Evolutionary conservation across 1,284 basidiomycete genomes (phyloP).

Genomic region (Leccinum fallax): DNA sequence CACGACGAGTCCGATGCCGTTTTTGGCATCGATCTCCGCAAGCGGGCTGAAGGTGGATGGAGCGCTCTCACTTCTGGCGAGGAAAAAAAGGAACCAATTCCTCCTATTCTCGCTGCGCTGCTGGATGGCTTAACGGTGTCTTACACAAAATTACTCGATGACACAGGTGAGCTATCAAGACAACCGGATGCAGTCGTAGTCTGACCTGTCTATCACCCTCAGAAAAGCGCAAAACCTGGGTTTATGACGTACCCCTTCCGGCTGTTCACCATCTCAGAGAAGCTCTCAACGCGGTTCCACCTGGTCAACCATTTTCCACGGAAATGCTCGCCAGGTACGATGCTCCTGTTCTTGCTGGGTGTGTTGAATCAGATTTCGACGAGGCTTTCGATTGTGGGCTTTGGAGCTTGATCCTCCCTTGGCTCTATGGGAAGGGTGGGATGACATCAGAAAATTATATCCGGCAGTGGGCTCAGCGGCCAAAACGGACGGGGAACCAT

Average conservation of each 20-base stretch:
- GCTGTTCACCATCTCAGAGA: conserved; percentile 84
- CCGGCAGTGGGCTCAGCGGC: conserved; percentile 68
- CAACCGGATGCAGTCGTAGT: neutral
- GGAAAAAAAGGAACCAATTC: conserved; percentile 65
- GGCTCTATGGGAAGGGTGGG: conserved; percentile 86
- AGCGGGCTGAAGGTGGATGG: conserved; percentile 81
- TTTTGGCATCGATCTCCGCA: conserved; percentile 86
- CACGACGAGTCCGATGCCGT: conserved; percentile 82
- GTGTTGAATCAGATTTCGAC: conserved; percentile 53
- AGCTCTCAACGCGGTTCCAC: conserved; percentile 72
- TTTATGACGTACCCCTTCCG: conserved; percentile 86
- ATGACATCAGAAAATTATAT: conserved; percentile 84
- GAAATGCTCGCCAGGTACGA: conserved; percentile 79
- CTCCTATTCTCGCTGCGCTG: conserved; percentile 75
- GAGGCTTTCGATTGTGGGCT: conserved; percentile 57
- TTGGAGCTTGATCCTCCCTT: conserved; percentile 86
- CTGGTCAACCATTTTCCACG: conserved; percentile 62
- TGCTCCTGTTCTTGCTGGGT: conserved; percentile 81
- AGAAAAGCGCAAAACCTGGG: conserved; percentile 92
- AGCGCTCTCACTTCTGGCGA: conserved; percentile 50
- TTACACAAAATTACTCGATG: conserved; percentile 64
- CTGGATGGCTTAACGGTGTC: conserved; percentile 65
- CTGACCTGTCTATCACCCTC: conserved; percentile 11
- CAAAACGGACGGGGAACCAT: conserved; percentile 52
- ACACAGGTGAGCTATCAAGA: conserved; percentile 53